Evolutionary conservation across 352 stramenopile species (phyloP).

Genomic region (Phytophthora ramorum): DNA sequence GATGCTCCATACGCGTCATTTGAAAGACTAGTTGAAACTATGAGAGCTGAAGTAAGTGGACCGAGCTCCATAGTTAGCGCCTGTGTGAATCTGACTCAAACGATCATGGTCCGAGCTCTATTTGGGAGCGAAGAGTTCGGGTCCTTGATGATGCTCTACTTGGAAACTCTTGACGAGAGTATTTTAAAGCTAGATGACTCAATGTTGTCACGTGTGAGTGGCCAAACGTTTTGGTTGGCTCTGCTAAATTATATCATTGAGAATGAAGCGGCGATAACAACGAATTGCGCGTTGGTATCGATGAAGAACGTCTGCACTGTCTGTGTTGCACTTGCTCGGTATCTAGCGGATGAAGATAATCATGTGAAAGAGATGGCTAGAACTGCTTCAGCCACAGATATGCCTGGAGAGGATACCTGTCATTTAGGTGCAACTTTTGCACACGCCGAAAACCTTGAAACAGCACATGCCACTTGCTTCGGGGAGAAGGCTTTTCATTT

Average conservation of each 20-base stretch:
- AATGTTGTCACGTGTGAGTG: conserved; percentile 22
- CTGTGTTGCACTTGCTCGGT: conserved; percentile 56
- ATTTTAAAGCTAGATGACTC: conserved; percentile 14
- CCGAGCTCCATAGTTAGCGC: conserved; percentile 25
- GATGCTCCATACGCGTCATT: conserved; percentile 7
- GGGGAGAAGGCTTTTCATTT: conserved; percentile 60
- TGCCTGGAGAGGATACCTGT: neutral
- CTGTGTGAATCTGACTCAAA: conserved; percentile 54
- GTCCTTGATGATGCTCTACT: conserved; percentile 63
- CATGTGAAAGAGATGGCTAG: conserved; percentile 9
- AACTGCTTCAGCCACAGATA: neutral
- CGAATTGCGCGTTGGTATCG: conserved; percentile 53
- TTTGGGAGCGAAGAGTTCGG: conserved; percentile 69
- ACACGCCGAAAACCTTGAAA: neutral
- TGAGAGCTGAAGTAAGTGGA: conserved; percentile 11
- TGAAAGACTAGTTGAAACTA: conserved; percentile 16
- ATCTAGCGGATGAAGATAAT: conserved; percentile 61
- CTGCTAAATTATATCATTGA: conserved; percentile 66
- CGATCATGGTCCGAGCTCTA: conserved; percentile 48
- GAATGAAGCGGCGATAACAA: conserved; percentile 45
- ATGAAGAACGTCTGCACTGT: conserved; percentile 69
- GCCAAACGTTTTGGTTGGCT: conserved; percentile 69
- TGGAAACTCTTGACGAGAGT: conserved; percentile 60
- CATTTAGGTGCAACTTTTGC: neutral
- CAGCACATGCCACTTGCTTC: conserved; percentile 42